Evolutionary conservation across 2,329 filamentous ascomycete species (phyloP).

Genomic region (Pseudogymnoascus pannorum): DNA sequence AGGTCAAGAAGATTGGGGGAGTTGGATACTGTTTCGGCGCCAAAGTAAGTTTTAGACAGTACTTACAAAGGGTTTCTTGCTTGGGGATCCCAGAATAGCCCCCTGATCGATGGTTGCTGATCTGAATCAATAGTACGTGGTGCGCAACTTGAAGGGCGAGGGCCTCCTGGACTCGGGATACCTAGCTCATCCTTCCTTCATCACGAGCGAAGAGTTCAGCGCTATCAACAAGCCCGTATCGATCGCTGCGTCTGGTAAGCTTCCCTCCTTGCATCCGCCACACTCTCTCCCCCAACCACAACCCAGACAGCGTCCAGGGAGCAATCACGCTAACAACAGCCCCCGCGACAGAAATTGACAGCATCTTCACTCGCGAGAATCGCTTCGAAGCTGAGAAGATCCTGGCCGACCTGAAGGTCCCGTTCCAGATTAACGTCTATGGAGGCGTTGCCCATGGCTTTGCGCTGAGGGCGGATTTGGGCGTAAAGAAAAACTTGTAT

Average conservation of each 20-base stretch:
- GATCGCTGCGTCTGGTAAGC: slow-evolving; percentile 43
- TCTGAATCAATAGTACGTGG: neutral
- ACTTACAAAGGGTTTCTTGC: slow-evolving; percentile 48
- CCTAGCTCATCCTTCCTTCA: slow-evolving; percentile 72
- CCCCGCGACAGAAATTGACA: slow-evolving; percentile 47
- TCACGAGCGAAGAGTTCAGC: slow-evolving; percentile 57
- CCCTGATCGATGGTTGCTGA: too few species aligned
- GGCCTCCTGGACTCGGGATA: slow-evolving; percentile 41
- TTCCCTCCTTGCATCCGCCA: neutral
- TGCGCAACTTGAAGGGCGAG: neutral
- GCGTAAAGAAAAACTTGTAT: slow-evolving; percentile 50
- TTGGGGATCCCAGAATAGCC: neutral
- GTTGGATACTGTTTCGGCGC: slow-evolving; percentile 72
- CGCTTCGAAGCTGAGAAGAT: slow-evolving; percentile 58
- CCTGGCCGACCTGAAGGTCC: slow-evolving; percentile 44
- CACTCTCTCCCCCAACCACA: neutral
- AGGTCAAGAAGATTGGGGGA: slow-evolving; percentile 51
- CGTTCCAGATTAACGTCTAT: slow-evolving; percentile 68
- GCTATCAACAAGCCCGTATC: slow-evolving; percentile 59
- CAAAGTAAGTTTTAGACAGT: slow-evolving; percentile 65
- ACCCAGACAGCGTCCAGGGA: neutral
- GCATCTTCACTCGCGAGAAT: slow-evolving; percentile 56
- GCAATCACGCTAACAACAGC: neutral
- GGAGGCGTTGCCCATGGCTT: slow-evolving; percentile 69
- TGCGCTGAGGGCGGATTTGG: slow-evolving; percentile 58